Percentiles rank a stretch among this genome's conserved stretches.
These are phyloP conservation scores for Suillus alpinus DNA, from an alignment of 768 basidiomycete species.

Conservation along the genomic window DNA sequence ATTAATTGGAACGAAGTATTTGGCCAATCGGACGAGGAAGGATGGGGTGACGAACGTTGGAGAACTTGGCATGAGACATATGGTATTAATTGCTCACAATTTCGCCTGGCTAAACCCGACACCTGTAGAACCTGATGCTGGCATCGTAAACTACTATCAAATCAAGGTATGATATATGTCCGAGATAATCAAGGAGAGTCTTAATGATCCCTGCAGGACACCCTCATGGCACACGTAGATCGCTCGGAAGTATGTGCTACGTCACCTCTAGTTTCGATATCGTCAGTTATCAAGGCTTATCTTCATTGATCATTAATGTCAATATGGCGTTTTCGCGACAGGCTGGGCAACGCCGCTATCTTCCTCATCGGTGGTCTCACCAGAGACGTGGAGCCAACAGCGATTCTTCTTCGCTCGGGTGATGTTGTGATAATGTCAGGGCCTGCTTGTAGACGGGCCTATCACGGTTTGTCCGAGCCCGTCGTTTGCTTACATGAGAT, in stretches of 20 bases:
- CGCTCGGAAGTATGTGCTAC: slow-evolving; percentile 92
- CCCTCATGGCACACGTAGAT: slow-evolving; percentile 97
- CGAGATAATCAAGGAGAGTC: not conserved
- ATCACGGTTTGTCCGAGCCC: slow-evolving; percentile 66
- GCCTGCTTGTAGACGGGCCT: slow-evolving; percentile 77
- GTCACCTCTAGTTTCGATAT: slow-evolving; percentile 90
- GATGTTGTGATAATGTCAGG: slow-evolving; percentile 95
- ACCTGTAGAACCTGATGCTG: slow-evolving; percentile 83
- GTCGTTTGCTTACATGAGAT: not conserved
- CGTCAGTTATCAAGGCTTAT: slow-evolving; percentile 48
- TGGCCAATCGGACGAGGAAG: slow-evolving; percentile 30
- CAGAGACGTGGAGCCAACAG: slow-evolving; percentile 70
- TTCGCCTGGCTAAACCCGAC: slow-evolving; percentile 4
- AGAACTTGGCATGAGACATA: slow-evolving; percentile 74
- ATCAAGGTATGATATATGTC: slow-evolving; percentile 44
- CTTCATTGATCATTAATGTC: not conserved
- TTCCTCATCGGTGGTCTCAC: slow-evolving; percentile 88
- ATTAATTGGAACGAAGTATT: slow-evolving; percentile 76
- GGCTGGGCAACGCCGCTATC: slow-evolving; percentile 84
- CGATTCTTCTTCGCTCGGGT: slow-evolving; percentile 86
- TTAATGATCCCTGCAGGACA: slow-evolving; percentile 52
- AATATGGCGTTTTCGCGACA: slow-evolving; percentile 24
- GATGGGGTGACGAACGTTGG: slow-evolving; percentile 67
- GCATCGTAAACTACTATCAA: slow-evolving; percentile 96
- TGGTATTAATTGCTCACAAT: slow-evolving; percentile 42